Percentiles rank a stretch among this genome's conserved stretches.
These are phyloP conservation scores for Penicillium samsonianum DNA, from an alignment of 495 filamentous ascomycete species.

Conservation along the genomic window DNA sequence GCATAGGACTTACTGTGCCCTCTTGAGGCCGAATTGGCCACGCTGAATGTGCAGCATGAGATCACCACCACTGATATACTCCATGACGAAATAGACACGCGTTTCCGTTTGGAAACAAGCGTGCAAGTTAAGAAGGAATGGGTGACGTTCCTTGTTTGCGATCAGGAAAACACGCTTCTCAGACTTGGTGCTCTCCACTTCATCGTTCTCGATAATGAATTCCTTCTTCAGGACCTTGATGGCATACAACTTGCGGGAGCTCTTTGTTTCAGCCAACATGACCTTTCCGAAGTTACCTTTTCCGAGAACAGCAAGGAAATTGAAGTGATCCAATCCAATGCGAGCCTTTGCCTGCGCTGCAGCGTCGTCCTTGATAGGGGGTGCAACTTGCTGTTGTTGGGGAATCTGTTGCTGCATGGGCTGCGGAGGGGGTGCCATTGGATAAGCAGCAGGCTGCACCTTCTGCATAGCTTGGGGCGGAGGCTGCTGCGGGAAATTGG, in stretches of 20 bases:
- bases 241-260: slow-evolving; percentile 85
- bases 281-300: slow-evolving; percentile 99
- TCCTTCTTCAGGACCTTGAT: slow-evolving; percentile 99
- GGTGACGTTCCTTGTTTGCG: slow-evolving; percentile 96
- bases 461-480: slow-evolving; percentile 34
- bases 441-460: slow-evolving; percentile 19
- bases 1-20: slow-evolving; percentile 76
- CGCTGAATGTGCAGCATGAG: slow-evolving; percentile 99
- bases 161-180: slow-evolving; percentile 97
- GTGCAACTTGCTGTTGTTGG: slow-evolving; percentile 44
- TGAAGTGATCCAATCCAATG: slow-evolving; percentile 97
- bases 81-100: slow-evolving; percentile 99
- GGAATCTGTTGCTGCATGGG: slow-evolving; percentile 29
- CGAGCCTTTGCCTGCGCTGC: slow-evolving; percentile 68
- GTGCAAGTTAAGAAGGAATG: slow-evolving; percentile 92
- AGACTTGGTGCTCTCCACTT: slow-evolving; percentile 97
- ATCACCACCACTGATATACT: slow-evolving; percentile 98
- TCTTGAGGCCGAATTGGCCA: slow-evolving; percentile 90
- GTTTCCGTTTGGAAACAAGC: slow-evolving; percentile 99
- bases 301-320: slow-evolving; percentile 96
- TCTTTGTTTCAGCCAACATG: slow-evolving; percentile 98
- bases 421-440: slow-evolving; percentile 35
- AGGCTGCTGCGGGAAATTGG: slow-evolving; percentile 55
- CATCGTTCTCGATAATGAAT: slow-evolving; percentile 99
- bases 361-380: slow-evolving; percentile 48